Evolutionary conservation across 2,329 filamentous ascomycete genomes (phyloP).

Genomic region (Coniochaeta pulveracea): DNA sequence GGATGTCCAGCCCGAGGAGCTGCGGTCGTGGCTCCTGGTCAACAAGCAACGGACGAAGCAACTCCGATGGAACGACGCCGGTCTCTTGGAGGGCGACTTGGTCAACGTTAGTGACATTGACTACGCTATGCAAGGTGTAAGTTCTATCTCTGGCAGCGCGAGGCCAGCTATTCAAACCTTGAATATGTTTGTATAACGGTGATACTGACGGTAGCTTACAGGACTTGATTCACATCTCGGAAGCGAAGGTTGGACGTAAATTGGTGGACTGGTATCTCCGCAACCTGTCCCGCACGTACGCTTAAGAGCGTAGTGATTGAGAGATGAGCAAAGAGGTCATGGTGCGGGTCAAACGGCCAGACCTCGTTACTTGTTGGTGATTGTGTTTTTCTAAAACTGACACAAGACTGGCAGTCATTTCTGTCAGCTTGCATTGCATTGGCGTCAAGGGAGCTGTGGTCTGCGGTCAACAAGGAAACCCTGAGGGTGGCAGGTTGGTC

Average conservation of each 20-base stretch:
- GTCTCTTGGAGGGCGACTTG: constrained; percentile 81
- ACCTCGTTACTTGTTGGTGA: constrained; percentile 7
- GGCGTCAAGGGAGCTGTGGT: constrained; percentile 3
- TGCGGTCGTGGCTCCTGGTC: constrained; percentile 85
- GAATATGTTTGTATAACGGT: background rate
- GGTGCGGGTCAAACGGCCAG: background rate
- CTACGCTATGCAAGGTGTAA: constrained; percentile 88
- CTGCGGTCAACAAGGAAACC: constrained; percentile 1
- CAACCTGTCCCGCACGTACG: constrained; percentile 86
- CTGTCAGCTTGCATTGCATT: constrained; percentile 5
- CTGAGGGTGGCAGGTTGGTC: constrained; percentile 1
- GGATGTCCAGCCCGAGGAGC: constrained; percentile 90
- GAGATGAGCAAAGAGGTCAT: no score
- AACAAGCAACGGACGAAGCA: constrained; percentile 99
- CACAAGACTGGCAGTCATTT: constrained; percentile 8
- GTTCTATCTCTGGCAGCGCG: no score
- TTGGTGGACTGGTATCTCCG: constrained; percentile 98
- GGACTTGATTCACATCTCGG: constrained; percentile 97
- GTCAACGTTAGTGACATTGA: constrained; percentile 92
- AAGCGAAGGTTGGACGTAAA: constrained; percentile 95
- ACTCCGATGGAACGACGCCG: constrained; percentile 84
- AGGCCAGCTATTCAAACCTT: no score
- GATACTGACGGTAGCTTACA: constrained; percentile 23
- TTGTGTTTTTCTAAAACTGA: constrained; percentile 8
- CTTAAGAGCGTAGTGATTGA: background rate